A percentile compares a stretch with the other conserved stretches of the same genome.
Evolutionary conservation across 208 protist genomes (phyloP).

Genomic region (Leishmania gerbilli): DNA sequence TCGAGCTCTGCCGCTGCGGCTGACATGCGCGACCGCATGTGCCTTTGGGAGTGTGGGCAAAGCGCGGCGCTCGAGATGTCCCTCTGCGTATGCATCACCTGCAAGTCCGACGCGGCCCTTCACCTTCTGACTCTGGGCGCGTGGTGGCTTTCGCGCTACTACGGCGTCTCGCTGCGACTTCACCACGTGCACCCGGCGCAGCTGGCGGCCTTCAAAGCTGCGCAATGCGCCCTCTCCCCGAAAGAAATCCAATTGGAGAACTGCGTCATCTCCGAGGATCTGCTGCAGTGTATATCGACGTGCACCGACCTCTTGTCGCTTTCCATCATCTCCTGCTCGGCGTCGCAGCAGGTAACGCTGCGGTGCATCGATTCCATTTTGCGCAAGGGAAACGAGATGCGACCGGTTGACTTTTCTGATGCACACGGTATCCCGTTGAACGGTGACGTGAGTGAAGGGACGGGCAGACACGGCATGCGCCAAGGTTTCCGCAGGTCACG

Average conservation of each 20-base stretch:
- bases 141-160: conserved; percentile 84
- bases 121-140: conserved; percentile 31
- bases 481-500: neutral
- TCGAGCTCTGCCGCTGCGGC: conserved; percentile 12
- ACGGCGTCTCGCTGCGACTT: conserved; percentile 57
- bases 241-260: conserved; percentile 49
- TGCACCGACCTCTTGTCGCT: conserved; percentile 55
- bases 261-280: conserved; percentile 54
- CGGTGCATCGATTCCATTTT: conserved; percentile 76
- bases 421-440: neutral
- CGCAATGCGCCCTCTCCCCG: conserved; percentile 43
- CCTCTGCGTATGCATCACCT: conserved; percentile 42
- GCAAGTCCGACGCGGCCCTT: conserved; percentile 34
- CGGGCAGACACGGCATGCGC: neutral
- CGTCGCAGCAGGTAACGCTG: conserved; percentile 56
- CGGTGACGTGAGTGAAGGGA: neutral
- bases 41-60: conserved; percentile 36
- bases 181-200: conserved; percentile 54
- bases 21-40: conserved; percentile 13
- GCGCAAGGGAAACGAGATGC: conserved; percentile 30
- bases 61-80: conserved; percentile 36
- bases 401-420: conserved; percentile 8
- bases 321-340: conserved; percentile 47
- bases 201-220: conserved; percentile 48
- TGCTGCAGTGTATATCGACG: conserved; percentile 72